Evolutionary conservation across 208 protist genomes (phyloP).

Genomic region (Naegleria fowleri): DNA sequence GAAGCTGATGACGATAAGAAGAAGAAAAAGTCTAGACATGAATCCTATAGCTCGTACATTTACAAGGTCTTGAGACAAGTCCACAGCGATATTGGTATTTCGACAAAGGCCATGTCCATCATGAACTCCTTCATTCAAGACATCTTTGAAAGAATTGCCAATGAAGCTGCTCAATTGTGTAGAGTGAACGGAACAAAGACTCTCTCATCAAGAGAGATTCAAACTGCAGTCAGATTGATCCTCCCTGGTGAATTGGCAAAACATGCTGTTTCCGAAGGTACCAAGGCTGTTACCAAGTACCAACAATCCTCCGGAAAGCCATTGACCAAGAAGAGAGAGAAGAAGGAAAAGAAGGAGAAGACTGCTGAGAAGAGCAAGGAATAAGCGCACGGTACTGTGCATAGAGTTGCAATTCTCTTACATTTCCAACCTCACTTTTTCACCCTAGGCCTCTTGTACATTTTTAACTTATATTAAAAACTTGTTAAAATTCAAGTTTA

Average conservation of each 20-base stretch:
- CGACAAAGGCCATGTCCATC: slow-evolving; percentile 78
- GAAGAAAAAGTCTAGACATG: slow-evolving; percentile 16
- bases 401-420: too few species aligned
- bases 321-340: not conserved
- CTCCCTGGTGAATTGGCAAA: slow-evolving; percentile 82
- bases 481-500: too few species aligned
- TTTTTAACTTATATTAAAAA: too few species aligned
- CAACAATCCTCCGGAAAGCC: not conserved
- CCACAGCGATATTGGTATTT: slow-evolving; percentile 56
- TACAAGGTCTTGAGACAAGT: slow-evolving; percentile 32
- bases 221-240: slow-evolving; percentile 77
- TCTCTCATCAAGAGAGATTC: slow-evolving; percentile 71
- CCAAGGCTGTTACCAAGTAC: slow-evolving; percentile 75
- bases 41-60: slow-evolving; percentile 16
- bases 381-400: too few species aligned
- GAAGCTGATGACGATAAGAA: not conserved
- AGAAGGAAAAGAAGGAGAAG: not conserved
- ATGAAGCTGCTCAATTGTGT: slow-evolving; percentile 65
- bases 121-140: slow-evolving; percentile 89
- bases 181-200: slow-evolving; percentile 73
- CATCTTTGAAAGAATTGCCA: slow-evolving; percentile 78
- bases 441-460: too few species aligned
- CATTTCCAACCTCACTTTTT: too few species aligned
- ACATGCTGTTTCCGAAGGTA: slow-evolving; percentile 83
- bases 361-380: not conserved